Evolutionary conservation across 345 rosid species (phyloP), one percentile per base, ranked within the genome.

Genomic region (Sonneratia caseolaris): DNA sequence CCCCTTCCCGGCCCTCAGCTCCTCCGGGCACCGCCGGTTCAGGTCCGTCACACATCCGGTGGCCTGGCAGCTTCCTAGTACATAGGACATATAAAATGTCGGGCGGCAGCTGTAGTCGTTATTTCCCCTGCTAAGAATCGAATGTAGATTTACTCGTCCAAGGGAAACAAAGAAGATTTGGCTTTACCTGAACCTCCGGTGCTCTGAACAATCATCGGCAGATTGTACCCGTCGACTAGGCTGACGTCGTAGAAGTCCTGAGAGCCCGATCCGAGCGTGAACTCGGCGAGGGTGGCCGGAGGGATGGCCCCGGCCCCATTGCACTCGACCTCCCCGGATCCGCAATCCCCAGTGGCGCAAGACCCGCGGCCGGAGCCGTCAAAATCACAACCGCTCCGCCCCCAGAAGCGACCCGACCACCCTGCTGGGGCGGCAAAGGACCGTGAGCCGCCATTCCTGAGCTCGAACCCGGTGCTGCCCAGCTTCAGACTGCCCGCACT

Each of bases 331-430:
- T 84, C 76, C n/a, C 85, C 77, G 2, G 96, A 88, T 70, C 92
- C 88, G 55, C 96, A 90, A 77, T 87, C 92, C 12, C 84, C 96
- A 0, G 89, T 82, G 43, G 82, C 66, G 70, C 96, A 90, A 21
- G 89, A 61, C 64, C 91, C 91, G 19, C 66, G 80, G 36, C 82
- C 86, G 5, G 88, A 74, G 75, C 74, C 57, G 43, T 90, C 87
- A 72, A 82, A 82, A 5, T 73, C 75, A 82, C 96, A 90, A 73
- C 84, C 83, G 1, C 89, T 85, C 18, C 96, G 81, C 12, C 88
- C 92, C 96, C 96, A 90, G 82, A 90, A 81, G 6, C 96, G 88
- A 68, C 96, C 96, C 0, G 92, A 85, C 96, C 96, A 90, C 8
- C 86, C 83, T 0, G 85, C 24, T 0, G 92, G 92, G 40, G 87